Base-by-base conservation (phyloP, 768 basidiomycete species). In the Collybiopsis luxurians region DNA sequence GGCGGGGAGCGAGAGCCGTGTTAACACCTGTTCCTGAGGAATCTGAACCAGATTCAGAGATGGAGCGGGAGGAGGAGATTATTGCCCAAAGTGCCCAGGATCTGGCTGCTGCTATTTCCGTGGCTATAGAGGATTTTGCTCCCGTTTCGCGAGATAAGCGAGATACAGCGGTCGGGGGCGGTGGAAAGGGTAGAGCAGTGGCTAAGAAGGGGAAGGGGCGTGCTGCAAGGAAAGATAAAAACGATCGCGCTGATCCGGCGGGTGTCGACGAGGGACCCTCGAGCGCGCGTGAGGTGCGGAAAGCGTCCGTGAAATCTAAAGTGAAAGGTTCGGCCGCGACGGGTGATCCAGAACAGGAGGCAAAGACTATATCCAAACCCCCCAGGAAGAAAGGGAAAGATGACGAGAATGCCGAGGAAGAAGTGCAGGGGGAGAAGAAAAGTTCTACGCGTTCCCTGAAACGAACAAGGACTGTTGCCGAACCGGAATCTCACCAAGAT, bases 71-170 rank as follows among this genome's bases (percentile, higher is more conserved):
- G 31, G 50, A 39, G 38, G 23, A 10, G 24, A 15, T 61, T 53
- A 71, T 47, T 9, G 71, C 72, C 48, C 73, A 67, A 45, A 79
- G 57, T 56, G 70, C 67, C 31, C 75, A 66, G 53, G 79, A 69
- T 77, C 79, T 79, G 55, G 34, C 23, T 19, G 60, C 30, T 51
- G 50, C 36, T 26, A 51, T 51, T 15, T 51, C 50, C 36, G 38
- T 17, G 23, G 26, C 36, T 3, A 36, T 38, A 24, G 36, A 40
- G 12, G 7, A 51, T 39, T 38, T 51, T 24, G 50, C 50, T 51
- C 34, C 50, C 13, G 36, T 51, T 39, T 40, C 36, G 13, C 28
- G 7, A 24, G 30, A 31, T 28, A 49, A 13, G 21, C 7, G 12
- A 51, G 26, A 40, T 19, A 6, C 9, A 12, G 24, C 2, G 26